Evolutionary conservation across 2,329 filamentous ascomycete genomes (phyloP).

Genomic region (Apiospora arundinis): DNA sequence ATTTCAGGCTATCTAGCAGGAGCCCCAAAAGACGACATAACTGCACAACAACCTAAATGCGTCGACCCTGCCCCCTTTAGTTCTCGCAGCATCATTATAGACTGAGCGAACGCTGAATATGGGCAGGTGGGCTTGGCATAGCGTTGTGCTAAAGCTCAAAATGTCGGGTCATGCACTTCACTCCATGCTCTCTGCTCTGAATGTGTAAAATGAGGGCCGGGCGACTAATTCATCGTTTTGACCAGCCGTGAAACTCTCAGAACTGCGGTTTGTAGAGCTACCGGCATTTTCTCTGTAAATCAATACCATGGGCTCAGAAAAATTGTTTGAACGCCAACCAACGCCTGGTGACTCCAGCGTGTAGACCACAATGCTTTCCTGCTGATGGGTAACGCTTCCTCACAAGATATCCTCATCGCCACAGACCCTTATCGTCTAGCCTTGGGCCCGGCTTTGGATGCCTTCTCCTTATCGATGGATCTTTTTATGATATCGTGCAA

Average conservation of each 20-base stretch:
- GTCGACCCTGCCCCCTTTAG: not conserved
- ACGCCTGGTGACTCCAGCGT: not conserved
- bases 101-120: not conserved
- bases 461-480: conserved; percentile 67
- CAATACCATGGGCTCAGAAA: not conserved
- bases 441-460: conserved; percentile 48
- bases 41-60: not conserved
- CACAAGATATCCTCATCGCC: conserved; percentile 31
- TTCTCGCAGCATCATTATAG: not conserved
- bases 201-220: not conserved
- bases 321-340: not conserved
- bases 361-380: not conserved
- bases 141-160: not conserved
- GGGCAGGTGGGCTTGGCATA: not conserved
- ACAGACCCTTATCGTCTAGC: conserved; percentile 35
- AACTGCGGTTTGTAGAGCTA: not conserved
- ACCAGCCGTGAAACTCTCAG: not conserved
- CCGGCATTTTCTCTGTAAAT: not conserved
- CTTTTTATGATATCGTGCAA: conserved; percentile 77
- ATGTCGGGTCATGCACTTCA: not conserved
- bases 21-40: not conserved
- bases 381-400: not conserved
- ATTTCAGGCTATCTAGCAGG: not conserved
- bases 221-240: not conserved
- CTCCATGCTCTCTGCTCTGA: not conserved